Evolutionary conservation across 306 rosid species (phyloP).

Genomic region (Cucurbita maxima): DNA sequence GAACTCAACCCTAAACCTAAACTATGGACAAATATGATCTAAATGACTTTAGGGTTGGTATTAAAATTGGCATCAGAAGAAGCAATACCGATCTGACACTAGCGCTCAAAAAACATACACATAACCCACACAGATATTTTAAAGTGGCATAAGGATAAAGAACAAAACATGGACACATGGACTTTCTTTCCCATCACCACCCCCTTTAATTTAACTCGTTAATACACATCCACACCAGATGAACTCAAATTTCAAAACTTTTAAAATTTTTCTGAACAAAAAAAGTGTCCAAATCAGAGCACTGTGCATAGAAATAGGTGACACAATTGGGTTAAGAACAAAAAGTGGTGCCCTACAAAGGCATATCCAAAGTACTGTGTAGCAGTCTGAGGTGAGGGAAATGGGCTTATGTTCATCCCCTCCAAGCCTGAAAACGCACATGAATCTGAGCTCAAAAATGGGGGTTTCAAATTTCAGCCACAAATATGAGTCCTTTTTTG

Average conservation of each 20-base stretch:
- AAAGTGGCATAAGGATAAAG: neutral
- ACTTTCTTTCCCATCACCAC: neutral
- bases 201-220: neutral
- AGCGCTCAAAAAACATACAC: neutral
- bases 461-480: neutral
- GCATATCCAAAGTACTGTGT: neutral
- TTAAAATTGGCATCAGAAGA: neutral
- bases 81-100: neutral
- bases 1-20: too few relatives aligned
- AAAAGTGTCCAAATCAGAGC: neutral
- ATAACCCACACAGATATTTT: neutral
- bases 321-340: neutral
- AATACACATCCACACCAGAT: neutral
- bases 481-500: neutral
- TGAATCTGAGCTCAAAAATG: neutral
- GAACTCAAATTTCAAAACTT: neutral
- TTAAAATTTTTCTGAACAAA: too few relatives aligned
- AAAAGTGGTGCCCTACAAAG: neutral
- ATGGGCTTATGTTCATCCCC: conserved; percentile 3
- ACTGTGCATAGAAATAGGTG: neutral
- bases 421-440: neutral
- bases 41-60: too few relatives aligned
- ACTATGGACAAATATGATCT: too few relatives aligned
- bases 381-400: neutral
- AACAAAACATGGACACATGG: neutral